Evolutionary conservation across 306 rosid species (phyloP).

Genomic region (Ormosia emarginata): DNA sequence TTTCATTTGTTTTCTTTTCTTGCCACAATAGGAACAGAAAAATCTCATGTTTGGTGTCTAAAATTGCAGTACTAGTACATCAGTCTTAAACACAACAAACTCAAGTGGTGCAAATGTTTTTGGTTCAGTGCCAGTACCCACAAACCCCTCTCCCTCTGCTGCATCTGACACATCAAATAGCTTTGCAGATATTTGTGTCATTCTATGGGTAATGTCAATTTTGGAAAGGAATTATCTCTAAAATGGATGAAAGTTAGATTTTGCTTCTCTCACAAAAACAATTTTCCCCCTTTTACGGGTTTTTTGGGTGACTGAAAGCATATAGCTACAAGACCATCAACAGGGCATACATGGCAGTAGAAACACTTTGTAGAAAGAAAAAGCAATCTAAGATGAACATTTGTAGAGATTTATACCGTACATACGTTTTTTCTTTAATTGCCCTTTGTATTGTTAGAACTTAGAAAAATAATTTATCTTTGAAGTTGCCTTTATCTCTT

Average conservation of each 20-base stretch:
- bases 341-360: slow-evolving; percentile 4
- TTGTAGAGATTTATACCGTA: slow-evolving; percentile 18
- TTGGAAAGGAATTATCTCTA: slow-evolving; percentile 14
- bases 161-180: slow-evolving; percentile 22
- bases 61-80: slow-evolving; percentile 69
- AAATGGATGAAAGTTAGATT: not conserved
- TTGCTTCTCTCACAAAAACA: not conserved
- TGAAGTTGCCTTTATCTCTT: not conserved
- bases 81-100: slow-evolving; percentile 74
- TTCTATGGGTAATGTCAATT: slow-evolving; percentile 31
- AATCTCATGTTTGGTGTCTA: slow-evolving; percentile 2
- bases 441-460: not conserved
- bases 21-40: not conserved
- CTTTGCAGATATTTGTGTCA: slow-evolving; percentile 23
- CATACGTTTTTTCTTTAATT: not conserved
- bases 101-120: slow-evolving; percentile 80
- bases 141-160: slow-evolving; percentile 47
- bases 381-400: not conserved
- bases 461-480: slow-evolving; percentile 4
- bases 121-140: slow-evolving; percentile 76
- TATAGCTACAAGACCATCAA: not conserved
- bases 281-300: not conserved
- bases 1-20: not conserved
- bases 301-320: not conserved
- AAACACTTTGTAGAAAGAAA: not conserved